A percentile compares a stretch with the other conserved stretches of the same genome.
Conservation (phyloP, 768 basidiomycete genomes). For the Phylloporus sp. region DNA sequence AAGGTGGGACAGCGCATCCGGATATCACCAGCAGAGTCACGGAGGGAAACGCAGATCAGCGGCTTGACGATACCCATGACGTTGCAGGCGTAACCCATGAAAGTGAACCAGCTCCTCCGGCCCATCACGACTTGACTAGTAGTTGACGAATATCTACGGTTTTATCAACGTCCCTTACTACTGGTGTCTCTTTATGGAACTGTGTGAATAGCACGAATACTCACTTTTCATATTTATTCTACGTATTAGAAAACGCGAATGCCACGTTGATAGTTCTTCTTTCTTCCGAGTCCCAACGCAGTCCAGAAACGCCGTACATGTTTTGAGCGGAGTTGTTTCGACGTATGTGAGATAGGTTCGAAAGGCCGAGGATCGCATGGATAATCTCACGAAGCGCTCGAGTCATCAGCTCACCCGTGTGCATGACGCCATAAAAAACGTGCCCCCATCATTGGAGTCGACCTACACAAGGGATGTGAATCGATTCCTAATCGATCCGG, state of each 20-base stretch:
- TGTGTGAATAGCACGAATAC: neutral
- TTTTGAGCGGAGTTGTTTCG: neutral
- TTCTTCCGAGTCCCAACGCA: too few species aligned
- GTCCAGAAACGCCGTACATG: too few species aligned
- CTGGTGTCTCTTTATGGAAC: neutral
- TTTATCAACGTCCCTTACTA: neutral
- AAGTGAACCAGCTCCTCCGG: neutral
- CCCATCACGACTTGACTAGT: neutral
- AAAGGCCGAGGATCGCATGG: neutral
- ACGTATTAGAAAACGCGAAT: neutral
- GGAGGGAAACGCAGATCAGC: neutral
- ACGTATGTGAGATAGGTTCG: neutral
- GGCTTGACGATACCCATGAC: neutral
- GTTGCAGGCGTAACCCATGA: neutral
- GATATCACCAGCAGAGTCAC: neutral
- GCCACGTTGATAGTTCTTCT: too few species aligned
- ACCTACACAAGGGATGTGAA: neutral
- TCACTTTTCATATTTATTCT: too few species aligned
- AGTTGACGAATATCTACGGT: conserved; percentile 2
- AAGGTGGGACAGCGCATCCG: neutral
- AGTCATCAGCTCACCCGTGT: neutral
- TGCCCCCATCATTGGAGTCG: neutral
- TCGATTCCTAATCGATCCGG: neutral
- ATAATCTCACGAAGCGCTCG: neutral
- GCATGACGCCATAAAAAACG: neutral